phyloP scores from a whole-genome alignment of 805 yeast species.

The Pichia nakasei region DNA sequence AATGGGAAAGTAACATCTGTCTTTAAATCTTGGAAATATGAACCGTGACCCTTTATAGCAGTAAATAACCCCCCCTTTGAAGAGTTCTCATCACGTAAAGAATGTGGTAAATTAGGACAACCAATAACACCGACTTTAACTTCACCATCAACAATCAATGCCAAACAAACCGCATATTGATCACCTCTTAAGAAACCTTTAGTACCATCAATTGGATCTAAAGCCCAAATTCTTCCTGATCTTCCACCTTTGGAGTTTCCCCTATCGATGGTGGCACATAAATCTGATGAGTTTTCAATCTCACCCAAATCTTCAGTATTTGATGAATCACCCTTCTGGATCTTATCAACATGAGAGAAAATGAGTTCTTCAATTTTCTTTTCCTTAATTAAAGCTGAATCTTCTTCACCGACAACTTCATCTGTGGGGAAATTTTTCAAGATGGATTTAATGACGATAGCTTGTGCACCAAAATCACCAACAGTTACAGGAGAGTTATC shows the following conservation, averaged over 20 bases:
- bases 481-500: slow-evolving; percentile 94
- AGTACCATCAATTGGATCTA: slow-evolving; percentile 98
- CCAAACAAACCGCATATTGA: slow-evolving; percentile 94
- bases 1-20: slow-evolving; percentile 32
- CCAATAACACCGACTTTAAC: slow-evolving; percentile 91
- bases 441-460: slow-evolving; percentile 79
- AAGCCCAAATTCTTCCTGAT: slow-evolving; percentile 85
- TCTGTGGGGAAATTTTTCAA: slow-evolving; percentile 73
- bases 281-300: slow-evolving; percentile 36
- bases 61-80: slow-evolving; percentile 68
- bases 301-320: slow-evolving; percentile 30
- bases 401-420: slow-evolving; percentile 91
- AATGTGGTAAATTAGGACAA: slow-evolving; percentile 79
- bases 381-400: slow-evolving; percentile 56
- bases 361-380: slow-evolving; percentile 47
- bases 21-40: slow-evolving; percentile 42
- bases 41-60: slow-evolving; percentile 60
- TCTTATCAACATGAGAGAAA: slow-evolving; percentile 46
- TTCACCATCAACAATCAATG: slow-evolving; percentile 75
- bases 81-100: slow-evolving; percentile 28
- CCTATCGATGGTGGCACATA: slow-evolving; percentile 61
- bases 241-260: slow-evolving; percentile 78
- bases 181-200: slow-evolving; percentile 94
- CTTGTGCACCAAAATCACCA: slow-evolving; percentile 96
- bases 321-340: slow-evolving; percentile 36